Conservation (phyloP, 2,329 filamentous ascomycete genomes). For the Fusarium pseudoanthophilum region DNA sequence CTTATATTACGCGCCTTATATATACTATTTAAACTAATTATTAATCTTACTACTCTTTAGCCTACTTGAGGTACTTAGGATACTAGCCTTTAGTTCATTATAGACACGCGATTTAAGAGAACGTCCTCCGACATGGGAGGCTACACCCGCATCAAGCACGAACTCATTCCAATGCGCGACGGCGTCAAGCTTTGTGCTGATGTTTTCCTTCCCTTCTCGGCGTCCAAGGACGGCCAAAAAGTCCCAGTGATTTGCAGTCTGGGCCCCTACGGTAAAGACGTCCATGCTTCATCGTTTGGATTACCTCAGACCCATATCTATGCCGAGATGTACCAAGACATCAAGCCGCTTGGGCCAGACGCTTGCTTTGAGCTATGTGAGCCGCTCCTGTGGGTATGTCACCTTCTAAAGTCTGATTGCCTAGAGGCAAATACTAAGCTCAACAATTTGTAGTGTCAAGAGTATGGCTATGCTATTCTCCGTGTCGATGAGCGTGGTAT, state of each 20-base stretch:
- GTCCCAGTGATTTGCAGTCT: not conserved
- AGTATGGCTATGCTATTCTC: not conserved
- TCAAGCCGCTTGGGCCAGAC: not conserved
- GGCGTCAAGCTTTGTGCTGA: not conserved
- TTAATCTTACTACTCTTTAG: no score
- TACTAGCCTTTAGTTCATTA: not conserved
- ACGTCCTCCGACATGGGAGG: not conserved
- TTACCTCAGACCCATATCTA: not conserved
- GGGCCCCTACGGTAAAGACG: fast-evolving
- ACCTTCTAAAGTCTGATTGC: fast-evolving
- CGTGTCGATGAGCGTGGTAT: not conserved
- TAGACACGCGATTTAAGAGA: fast-evolving
- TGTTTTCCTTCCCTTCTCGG: not conserved
- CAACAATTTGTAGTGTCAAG: not conserved
- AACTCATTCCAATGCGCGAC: not conserved
- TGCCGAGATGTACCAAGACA: not conserved
- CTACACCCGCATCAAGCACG: not conserved
- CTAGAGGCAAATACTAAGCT: fast-evolving
- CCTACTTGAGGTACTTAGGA: no score
- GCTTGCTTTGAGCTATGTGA: not conserved
- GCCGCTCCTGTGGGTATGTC: not conserved
- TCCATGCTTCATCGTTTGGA: not conserved
- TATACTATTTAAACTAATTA: no score
- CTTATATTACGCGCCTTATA: no score
- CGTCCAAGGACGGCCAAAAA: fast-evolving